These are phyloP conservation scores for Immersiporthe knoxdaviesiana DNA, from an alignment of 2,329 filamentous ascomycete genomes.

Conservation along the genomic window DNA sequence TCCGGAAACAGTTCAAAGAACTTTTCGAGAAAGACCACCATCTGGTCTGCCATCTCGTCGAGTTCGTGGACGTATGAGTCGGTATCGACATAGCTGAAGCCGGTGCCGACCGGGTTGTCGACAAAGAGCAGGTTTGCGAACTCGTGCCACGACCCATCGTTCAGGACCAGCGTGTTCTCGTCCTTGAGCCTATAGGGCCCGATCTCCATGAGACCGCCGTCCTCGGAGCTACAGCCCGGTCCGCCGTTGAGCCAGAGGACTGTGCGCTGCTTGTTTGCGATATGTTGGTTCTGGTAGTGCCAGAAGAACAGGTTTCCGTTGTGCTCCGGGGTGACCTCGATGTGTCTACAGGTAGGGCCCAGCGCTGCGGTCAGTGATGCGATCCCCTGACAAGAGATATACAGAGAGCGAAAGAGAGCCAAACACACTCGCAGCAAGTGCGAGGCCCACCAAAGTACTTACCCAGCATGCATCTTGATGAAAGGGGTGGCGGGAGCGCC, in stretches of 20 bases:
- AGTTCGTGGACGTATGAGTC: slow-evolving; percentile 85
- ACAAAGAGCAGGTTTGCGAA: slow-evolving; percentile 97
- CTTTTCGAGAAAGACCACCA: slow-evolving; percentile 86
- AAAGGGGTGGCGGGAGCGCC: slow-evolving; percentile 78
- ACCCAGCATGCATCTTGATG: slow-evolving; percentile 99
- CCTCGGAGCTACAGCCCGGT: slow-evolving; percentile 95
- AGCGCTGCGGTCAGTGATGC: background rate
- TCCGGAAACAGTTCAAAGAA: slow-evolving; percentile 91
- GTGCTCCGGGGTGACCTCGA: slow-evolving; percentile 82
- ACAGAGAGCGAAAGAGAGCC: too few relatives aligned
- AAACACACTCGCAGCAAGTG: background rate
- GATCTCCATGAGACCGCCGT: slow-evolving; percentile 94
- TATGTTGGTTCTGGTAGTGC: slow-evolving; percentile 95
- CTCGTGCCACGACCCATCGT: slow-evolving; percentile 97
- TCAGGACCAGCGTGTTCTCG: slow-evolving; percentile 71
- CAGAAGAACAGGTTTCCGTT: slow-evolving; percentile 98
- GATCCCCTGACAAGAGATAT: background rate
- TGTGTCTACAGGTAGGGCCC: slow-evolving; percentile 66
- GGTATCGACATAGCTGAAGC: slow-evolving; percentile 93
- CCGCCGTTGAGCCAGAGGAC: slow-evolving; percentile 98
- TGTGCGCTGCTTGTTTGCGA: slow-evolving; percentile 86
- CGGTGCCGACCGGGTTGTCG: slow-evolving; percentile 94
- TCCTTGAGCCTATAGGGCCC: slow-evolving; percentile 88
- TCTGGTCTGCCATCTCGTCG: slow-evolving; percentile 85
- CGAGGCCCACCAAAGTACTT: slow-evolving; percentile 42